A percentile compares a stretch with the other conserved stretches of the same genome.
Conservation (phyloP, 176 grass and related monocot species). For the Bromus sterilis region DNA sequence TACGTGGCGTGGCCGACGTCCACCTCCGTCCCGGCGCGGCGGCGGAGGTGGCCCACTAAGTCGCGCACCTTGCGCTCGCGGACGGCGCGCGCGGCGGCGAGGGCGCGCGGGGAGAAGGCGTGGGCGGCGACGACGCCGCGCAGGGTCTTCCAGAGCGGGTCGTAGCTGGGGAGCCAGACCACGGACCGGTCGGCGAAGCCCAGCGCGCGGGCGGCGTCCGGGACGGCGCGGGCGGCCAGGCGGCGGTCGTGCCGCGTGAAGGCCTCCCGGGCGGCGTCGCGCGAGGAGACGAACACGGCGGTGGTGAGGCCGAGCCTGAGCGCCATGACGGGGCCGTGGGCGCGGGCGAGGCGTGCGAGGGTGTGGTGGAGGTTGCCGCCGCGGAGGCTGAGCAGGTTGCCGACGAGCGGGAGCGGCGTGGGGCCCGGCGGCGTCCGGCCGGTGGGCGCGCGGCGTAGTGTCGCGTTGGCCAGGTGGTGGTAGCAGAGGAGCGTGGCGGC, state of each 20-base stretch:
- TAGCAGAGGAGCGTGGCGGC: neutral
- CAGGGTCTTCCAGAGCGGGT: slow-evolving; percentile 11
- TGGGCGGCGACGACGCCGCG: slow-evolving; percentile 9
- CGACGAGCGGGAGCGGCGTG: neutral
- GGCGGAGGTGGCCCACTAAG: neutral
- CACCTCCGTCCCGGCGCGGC: neutral
- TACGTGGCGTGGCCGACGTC: neutral
- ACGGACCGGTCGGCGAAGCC: neutral
- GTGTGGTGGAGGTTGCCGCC: neutral
- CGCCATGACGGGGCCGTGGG: neutral
- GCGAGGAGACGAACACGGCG: neutral
- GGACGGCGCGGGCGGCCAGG: slow-evolving; percentile 12
- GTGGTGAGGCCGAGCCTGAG: neutral
- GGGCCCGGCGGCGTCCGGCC: neutral
- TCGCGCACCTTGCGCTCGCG: slow-evolving; percentile 4
- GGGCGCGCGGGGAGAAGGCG: slow-evolving; percentile 8
- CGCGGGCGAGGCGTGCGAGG: neutral
- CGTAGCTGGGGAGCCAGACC: slow-evolving; percentile 1
- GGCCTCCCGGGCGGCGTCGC: neutral
- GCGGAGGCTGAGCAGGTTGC: neutral
- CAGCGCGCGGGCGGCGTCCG: neutral
- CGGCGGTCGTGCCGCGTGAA: neutral
- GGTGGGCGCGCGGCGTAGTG: neutral
- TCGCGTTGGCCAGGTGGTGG: neutral
- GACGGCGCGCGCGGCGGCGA: neutral